A percentile compares a stretch with the other conserved stretches of the same genome.
Evolutionary conservation across 768 basidiomycete species (phyloP).

Genomic region (Mycena crocata): DNA sequence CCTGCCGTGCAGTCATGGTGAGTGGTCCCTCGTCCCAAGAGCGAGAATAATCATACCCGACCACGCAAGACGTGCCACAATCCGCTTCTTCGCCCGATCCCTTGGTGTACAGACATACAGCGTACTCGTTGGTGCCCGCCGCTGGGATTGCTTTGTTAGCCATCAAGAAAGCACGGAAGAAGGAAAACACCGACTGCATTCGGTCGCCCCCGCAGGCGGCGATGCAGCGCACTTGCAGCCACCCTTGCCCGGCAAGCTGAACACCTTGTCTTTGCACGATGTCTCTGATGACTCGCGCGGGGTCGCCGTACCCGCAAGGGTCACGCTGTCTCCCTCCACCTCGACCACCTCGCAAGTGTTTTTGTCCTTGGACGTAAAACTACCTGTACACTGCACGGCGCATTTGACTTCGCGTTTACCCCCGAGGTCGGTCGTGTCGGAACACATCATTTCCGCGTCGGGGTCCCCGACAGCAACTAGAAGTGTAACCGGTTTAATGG

Average conservation of each 20-base stretch:
- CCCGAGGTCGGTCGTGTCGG: not conserved
- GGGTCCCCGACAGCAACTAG: not conserved
- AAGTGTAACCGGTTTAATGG: no score
- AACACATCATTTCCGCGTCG: conserved; percentile 10
- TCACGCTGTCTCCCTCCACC: conserved; percentile 4
- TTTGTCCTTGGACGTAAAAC: not conserved
- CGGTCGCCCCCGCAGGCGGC: not conserved
- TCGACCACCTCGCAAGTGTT: not conserved
- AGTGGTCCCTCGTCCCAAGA: no score
- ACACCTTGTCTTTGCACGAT: not conserved
- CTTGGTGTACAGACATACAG: not conserved
- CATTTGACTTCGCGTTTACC: not conserved
- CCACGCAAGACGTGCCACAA: not conserved
- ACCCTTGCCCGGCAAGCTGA: not conserved
- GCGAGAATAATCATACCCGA: not conserved
- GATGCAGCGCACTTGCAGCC: conserved; percentile 2
- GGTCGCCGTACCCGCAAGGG: not conserved
- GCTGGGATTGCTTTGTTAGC: not conserved
- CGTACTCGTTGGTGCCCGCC: not conserved
- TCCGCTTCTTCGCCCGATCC: not conserved
- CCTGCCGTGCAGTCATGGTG: no score
- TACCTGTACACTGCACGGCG: not conserved
- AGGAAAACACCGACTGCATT: not conserved
- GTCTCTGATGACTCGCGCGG: not conserved
- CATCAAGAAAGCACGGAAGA: not conserved